Evolutionary conservation across 129 eudicot genomes (phyloP), one percentile per base, ranked within the genome.

Genomic region (Centaurea solstitialis): DNA sequence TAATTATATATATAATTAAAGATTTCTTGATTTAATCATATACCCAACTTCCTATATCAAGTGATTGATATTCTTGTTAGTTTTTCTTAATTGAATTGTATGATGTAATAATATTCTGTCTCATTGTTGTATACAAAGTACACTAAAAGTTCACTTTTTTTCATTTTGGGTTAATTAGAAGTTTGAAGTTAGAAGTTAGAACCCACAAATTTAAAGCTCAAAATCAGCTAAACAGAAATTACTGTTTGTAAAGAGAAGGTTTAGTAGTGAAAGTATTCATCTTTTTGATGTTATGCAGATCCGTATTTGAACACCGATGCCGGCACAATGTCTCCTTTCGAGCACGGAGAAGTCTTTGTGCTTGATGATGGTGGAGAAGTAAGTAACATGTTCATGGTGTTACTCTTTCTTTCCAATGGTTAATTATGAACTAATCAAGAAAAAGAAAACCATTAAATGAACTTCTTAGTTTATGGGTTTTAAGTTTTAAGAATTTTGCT

Each of bases 311-410:
- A 95, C 80, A 92, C 93, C 23, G 99, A 95, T 89, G 99, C 99
- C 7, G 99, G 99, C 77, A 95, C 99, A 7, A 95, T 95, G 99
- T 95, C 99, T 23, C 99, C 99, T 69, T 92, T 95, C 57, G 99
- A 95, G 82, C 99, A 95, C 76, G 99, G 99, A 23, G 99, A 95
- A 88, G 99, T 95, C 12, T 95, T 68, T 77, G 99, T 95, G 35
- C 84, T 95, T 61, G 99, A 95, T 76, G 99, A 95, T 78, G 99
- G 99, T 10, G 99, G 99, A 68, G 99, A 95, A 97, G 99, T 95
- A 87, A 89, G 73, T 40, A 10, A 41, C 57, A 59, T 17, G 17
- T 37, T 35, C 39, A 24, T 41, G 68, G 68, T 64, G 71, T 15
- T 65, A 39, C 38, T 40, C 61, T 59, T 53, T 15, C 35, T 50